phyloP scores from a whole-genome alignment of 2,329 filamentous ascomycete genomes.

The Coniochaeta sp. region DNA sequence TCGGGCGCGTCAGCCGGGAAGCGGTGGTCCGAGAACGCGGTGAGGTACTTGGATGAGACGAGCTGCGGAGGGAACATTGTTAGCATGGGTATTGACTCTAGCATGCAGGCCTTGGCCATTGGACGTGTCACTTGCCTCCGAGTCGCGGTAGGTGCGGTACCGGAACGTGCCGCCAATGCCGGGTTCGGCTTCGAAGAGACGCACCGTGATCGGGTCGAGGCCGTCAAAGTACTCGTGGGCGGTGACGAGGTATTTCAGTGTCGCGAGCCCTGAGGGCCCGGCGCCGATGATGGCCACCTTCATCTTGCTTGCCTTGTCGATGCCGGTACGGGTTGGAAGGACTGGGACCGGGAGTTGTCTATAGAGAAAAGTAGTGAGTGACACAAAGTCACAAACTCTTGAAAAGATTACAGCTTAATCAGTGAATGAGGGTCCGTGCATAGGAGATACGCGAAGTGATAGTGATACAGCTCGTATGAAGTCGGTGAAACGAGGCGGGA shows the following conservation, averaged over 20 bases:
- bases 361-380: not conserved
- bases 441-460: not conserved
- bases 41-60: slow-evolving; percentile 42
- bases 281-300: slow-evolving; percentile 34
- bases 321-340: not conserved
- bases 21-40: slow-evolving; percentile 41
- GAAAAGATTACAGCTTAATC: not conserved
- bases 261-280: slow-evolving; percentile 33
- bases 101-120: not conserved
- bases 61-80: slow-evolving; percentile 18
- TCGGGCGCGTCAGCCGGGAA: slow-evolving; percentile 32
- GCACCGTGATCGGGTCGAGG: slow-evolving; percentile 29
- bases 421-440: not conserved
- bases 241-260: slow-evolving; percentile 30
- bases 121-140: slow-evolving; percentile 23
- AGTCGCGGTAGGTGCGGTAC: slow-evolving; percentile 38
- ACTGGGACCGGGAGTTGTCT: not conserved
- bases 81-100: not conserved
- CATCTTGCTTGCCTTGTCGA: slow-evolving; percentile 11
- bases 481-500: not conserved
- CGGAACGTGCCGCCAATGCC: slow-evolving; percentile 39
- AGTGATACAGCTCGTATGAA: not conserved
- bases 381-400: not conserved
- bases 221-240: slow-evolving; percentile 27
- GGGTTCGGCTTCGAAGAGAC: slow-evolving; percentile 35